phyloP scores from a whole-genome alignment of 192 early-diverging fungal species.

The Backusella macrospora region DNA sequence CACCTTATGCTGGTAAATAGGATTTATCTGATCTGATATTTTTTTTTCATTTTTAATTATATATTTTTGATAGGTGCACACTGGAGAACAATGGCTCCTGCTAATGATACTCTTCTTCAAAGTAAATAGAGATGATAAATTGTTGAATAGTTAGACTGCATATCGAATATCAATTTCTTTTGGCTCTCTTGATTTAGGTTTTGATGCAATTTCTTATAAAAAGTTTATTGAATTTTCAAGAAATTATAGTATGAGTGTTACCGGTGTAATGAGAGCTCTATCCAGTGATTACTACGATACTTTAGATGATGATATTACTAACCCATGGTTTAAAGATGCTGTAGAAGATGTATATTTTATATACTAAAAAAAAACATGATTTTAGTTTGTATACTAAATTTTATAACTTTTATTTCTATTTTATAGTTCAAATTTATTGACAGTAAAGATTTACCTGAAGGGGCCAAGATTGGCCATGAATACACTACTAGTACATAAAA shows the following conservation, averaged over 20 bases:
- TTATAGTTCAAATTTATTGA: conserved; percentile 47
- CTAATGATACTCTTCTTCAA: conserved; percentile 41
- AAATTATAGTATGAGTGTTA: conserved; percentile 22
- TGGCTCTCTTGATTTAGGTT: conserved; percentile 20
- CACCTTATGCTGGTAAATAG: conserved; percentile 42
- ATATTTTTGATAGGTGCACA: conserved; percentile 51
- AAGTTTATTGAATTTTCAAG: conserved; percentile 43
- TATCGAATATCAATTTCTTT: background rate
- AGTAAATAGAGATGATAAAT: conserved; percentile 20
- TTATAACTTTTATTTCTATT: background rate
- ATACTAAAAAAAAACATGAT: background rate
- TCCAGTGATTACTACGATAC: conserved; percentile 63
- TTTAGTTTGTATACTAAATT: background rate
- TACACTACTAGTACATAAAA: conserved; percentile 59
- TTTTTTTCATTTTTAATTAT: background rate
- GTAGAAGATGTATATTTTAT: conserved; percentile 47
- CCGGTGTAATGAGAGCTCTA: conserved; percentile 56
- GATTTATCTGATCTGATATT: background rate
- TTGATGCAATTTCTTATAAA: conserved; percentile 42
- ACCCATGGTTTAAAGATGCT: conserved; percentile 68
- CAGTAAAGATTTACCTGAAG: conserved; percentile 52
- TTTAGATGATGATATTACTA: conserved; percentile 47
- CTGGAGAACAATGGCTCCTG: conserved; percentile 54
- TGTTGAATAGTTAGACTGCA: background rate
- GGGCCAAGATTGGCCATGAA: conserved; percentile 58